These are phyloP conservation scores for Leonotis leonurus DNA, from an alignment of 257 asterid genomes.

Conservation along the genomic window DNA sequence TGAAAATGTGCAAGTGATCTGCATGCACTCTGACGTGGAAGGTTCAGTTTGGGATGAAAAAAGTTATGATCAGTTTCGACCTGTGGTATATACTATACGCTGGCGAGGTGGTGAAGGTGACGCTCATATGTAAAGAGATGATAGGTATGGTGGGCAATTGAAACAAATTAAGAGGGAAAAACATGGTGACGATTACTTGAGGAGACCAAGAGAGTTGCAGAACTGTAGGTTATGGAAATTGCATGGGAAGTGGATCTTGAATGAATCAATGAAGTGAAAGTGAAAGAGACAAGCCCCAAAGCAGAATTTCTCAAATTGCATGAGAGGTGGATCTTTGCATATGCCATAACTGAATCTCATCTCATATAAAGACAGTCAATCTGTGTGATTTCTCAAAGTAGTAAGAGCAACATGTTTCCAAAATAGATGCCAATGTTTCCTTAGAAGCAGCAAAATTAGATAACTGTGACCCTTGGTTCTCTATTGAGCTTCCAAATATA, in stretches of 20 bases:
- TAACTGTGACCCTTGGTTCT: too few relatives aligned
- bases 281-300: slow-evolving; percentile 37
- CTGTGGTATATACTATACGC: slow-evolving; percentile 37
- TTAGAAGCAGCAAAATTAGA: background rate
- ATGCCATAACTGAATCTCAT: too few relatives aligned
- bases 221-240: slow-evolving; percentile 19
- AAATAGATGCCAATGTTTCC: background rate
- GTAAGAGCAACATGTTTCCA: background rate
- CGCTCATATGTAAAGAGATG: slow-evolving; percentile 31
- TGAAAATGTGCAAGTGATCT: background rate
- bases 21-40: background rate
- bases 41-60: too few relatives aligned
- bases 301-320: slow-evolving; percentile 14
- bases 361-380: slow-evolving; percentile 17
- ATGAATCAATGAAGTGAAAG: slow-evolving; percentile 32
- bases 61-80: slow-evolving; percentile 20
- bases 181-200: too few relatives aligned
- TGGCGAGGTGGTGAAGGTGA: slow-evolving; percentile 43
- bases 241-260: slow-evolving; percentile 37
- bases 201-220: slow-evolving; percentile 15
- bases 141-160: slow-evolving; percentile 15
- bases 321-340: slow-evolving; percentile 12
- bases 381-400: background rate
- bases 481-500: too few relatives aligned
- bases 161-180: background rate